Evolutionary conservation across 768 basidiomycete species (phyloP), one percentile per base, ranked within the genome.

Genomic region (Strobilomyces dryophilus): DNA sequence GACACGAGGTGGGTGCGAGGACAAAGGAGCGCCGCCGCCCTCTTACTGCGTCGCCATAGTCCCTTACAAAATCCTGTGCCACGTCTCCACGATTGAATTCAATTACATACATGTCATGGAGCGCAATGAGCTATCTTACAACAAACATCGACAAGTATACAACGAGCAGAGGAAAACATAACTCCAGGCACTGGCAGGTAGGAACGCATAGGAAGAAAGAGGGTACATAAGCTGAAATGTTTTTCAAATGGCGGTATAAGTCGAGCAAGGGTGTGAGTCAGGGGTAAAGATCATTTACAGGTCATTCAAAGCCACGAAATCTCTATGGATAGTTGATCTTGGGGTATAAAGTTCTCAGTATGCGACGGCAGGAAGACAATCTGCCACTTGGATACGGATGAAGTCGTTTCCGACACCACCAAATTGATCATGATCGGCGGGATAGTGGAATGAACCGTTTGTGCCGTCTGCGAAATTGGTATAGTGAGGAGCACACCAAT

Each of bases 401-500:
- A 40, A 56, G 11, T 57, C 65, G 31, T 55, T 40, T 27, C 37
- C 58, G 24, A 62, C 29, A 10, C 40, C 59, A 20, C 40, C 40
- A 41, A 64, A 57, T 18, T 31, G 52, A 14, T 51, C 41, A 5
- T 29, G 5, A 29, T 48, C 20, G 34, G 18, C 12, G 9, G 34
- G n/a, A 41, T 62, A 63, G 36, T 47, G 51, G 42, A 62, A 60
- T 26, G 53, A 24, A 8, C 45, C 18, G 37, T 51, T 40, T 1
- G 43, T n/a, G 26, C 18, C 18, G 15, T 56, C 56, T 14, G 43
- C 26, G 44, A 52, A 64, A 17, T 51, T 31, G 20, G 15, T 20
- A n/a, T 66, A 62, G 51, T 56, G 45, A 1, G 62, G 52, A n/a
- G 56, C 41, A 18, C 56, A 69, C 67, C 67, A 68, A 36, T 65